A percentile compares a stretch with the other conserved stretches of the same genome.
Evolutionary conservation across 2,329 filamentous ascomycete genomes (phyloP).

Genomic region (Colletotrichum simmondsii): DNA sequence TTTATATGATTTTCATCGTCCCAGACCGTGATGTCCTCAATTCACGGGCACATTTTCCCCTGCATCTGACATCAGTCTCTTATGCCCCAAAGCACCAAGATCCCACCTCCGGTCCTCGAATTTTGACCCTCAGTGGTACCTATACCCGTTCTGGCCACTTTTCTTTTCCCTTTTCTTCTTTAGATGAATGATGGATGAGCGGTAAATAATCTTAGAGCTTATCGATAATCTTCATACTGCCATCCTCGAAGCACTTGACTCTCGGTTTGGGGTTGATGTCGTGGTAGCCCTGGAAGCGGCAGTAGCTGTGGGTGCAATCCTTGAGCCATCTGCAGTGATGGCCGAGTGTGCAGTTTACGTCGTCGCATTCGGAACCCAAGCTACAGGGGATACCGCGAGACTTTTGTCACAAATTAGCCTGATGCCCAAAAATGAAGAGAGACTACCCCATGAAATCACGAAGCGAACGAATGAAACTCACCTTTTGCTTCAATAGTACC

Average conservation of each 20-base stretch:
- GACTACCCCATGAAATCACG: no score
- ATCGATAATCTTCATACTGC: conserved; percentile 17
- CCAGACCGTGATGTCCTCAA: no score
- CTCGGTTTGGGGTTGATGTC: conserved; percentile 33
- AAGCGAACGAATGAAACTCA: background rate
- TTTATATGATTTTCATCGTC: no score
- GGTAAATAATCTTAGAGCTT: background rate
- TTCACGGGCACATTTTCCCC: background rate
- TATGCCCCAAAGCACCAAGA: background rate
- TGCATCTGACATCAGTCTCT: background rate
- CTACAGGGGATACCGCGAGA: conserved; percentile 35
- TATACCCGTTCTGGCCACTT: background rate
- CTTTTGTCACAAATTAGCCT: background rate
- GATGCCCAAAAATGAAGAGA: background rate
- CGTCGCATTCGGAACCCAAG: conserved; percentile 31
- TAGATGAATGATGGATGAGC: background rate
- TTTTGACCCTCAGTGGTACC: background rate
- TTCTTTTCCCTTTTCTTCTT: background rate
- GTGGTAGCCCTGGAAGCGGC: conserved; percentile 38
- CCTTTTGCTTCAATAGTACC: conserved; percentile 36
- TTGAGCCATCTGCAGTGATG: conserved; percentile 38
- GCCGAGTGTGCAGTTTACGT: conserved; percentile 35
- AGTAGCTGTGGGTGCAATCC: conserved; percentile 33
- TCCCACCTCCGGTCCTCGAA: no score
- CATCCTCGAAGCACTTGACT: conserved; percentile 31